phyloP scores from a whole-genome alignment of 306 rosid genomes.

The Pyrus bretschneideri region DNA sequence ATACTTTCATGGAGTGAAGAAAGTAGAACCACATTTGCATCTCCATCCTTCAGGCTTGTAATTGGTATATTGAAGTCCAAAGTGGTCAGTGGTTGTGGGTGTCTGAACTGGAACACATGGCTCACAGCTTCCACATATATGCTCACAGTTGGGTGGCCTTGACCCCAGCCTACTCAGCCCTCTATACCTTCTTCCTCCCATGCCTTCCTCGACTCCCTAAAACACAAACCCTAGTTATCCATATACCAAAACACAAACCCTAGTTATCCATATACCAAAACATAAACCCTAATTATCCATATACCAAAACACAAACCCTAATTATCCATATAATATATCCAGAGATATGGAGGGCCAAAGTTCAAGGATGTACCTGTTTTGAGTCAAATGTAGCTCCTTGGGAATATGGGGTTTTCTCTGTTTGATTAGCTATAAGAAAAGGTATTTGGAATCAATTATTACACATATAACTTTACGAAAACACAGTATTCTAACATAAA shows the following conservation, averaged over 20 bases:
- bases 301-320: not conserved
- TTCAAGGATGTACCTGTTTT: constrained; percentile 7
- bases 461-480: not conserved
- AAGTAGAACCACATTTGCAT: constrained; percentile 36
- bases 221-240: not conserved
- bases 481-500: not conserved
- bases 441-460: not conserved
- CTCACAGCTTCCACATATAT: constrained; percentile 23
- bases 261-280: not conserved
- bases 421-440: not conserved
- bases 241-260: not conserved
- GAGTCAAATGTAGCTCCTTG: not conserved
- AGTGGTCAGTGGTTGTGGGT: constrained; percentile 11
- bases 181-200: constrained; percentile 7
- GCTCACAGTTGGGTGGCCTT: constrained; percentile 31
- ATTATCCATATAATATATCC: not conserved
- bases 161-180: constrained; percentile 30
- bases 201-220: constrained; percentile 13
- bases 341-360: not conserved
- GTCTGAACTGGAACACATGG: constrained; percentile 36
- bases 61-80: constrained; percentile 26
- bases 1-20: constrained; percentile 22
- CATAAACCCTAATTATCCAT: not conserved
- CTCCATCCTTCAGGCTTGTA: constrained; percentile 41
- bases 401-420: constrained; percentile 8